Base-by-base conservation (phyloP, 345 rosid genomes). In the Corchorus olitorius region DNA sequence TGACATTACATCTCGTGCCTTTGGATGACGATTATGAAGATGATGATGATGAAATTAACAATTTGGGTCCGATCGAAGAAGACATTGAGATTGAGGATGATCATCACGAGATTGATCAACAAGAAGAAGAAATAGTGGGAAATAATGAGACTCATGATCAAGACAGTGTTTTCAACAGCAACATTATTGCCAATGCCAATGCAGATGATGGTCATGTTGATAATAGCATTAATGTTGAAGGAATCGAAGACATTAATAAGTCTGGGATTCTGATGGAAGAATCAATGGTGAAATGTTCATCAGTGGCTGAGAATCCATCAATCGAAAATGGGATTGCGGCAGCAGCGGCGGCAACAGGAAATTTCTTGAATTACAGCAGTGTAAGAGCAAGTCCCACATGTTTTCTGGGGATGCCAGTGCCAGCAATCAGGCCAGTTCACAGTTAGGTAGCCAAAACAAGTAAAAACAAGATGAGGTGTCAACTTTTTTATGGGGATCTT, bases 1-100 rank as follows among this genome's bases (percentile, higher is more conserved):
- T 93, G 35, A 91, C 88, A 48, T 84, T 93, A 80, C 90, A 89
- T 17, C 88, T 93, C 58, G 88, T 93, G 68, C 75, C 78, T 11
- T 54, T 35, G 27, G 72, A 39, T 55, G 77, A 60, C 33, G 56
- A 71, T 8, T 53, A 70, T 34, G n/a, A n/a, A n/a, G n/a, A n/a
- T n/a, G 16, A 12, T 46, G 61, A 5, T 20, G 33, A 17, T 39
- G 43, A 6, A 39, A 39, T 3, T 6, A 39, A 6, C 6, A 2
- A 39, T 39, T 39, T 39, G 43, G 43, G 43, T 5, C 41, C 16
- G 12, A 22, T 20, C 43, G 63, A 17, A 0, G 53, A 33, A 0
- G 53, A 33, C 11, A 27, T 12, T 4, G 75, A 77, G 15, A 27
- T 27, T 27, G 27, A 27, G 27, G 27, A 27, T 27, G 54, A 68